These are phyloP conservation scores for Paralagenidium karlingii DNA, from an alignment of 352 stramenopile genomes.

Conservation along the genomic window DNA sequence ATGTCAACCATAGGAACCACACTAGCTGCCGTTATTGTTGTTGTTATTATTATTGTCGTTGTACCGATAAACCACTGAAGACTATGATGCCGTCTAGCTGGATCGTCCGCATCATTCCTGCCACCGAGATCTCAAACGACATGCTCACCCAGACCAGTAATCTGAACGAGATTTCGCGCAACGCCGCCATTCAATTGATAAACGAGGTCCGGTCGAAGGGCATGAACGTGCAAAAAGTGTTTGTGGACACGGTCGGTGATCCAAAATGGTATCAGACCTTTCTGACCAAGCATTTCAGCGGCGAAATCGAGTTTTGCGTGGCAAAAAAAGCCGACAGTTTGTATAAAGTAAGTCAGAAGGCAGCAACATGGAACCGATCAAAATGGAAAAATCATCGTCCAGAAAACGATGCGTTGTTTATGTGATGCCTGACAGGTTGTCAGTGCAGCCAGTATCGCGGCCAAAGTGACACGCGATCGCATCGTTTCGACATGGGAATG, in stretches of 20 bases:
- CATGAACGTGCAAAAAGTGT: conserved; percentile 81
- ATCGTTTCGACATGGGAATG: conserved; percentile 85
- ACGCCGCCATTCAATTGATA: conserved; percentile 90
- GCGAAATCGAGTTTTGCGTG: conserved; percentile 88
- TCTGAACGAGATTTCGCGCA: conserved; percentile 91
- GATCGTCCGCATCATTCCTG: conserved; percentile 84
- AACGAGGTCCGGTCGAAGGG: conserved; percentile 77
- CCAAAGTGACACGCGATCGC: conserved; percentile 88
- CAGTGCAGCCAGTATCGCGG: conserved; percentile 86
- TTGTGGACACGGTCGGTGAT: conserved; percentile 93
- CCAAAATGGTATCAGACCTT: conserved; percentile 84
- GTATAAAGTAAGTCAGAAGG: conserved; percentile 73
- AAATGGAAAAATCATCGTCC: too few species aligned
- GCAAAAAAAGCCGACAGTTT: conserved; percentile 94
- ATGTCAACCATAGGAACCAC: too few species aligned
- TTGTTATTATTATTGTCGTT: background rate
- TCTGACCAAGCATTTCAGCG: conserved; percentile 84
- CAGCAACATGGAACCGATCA: too few species aligned
- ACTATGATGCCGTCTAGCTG: conserved; percentile 38
- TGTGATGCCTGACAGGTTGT: conserved; percentile 36
- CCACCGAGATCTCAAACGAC: conserved; percentile 90
- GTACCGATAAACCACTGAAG: background rate
- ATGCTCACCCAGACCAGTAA: conserved; percentile 87
- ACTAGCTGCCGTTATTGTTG: too few species aligned
- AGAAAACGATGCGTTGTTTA: background rate